These are phyloP conservation scores for Aspergillus cejpii DNA, from an alignment of 2,329 filamentous ascomycete genomes.

Conservation along the genomic window DNA sequence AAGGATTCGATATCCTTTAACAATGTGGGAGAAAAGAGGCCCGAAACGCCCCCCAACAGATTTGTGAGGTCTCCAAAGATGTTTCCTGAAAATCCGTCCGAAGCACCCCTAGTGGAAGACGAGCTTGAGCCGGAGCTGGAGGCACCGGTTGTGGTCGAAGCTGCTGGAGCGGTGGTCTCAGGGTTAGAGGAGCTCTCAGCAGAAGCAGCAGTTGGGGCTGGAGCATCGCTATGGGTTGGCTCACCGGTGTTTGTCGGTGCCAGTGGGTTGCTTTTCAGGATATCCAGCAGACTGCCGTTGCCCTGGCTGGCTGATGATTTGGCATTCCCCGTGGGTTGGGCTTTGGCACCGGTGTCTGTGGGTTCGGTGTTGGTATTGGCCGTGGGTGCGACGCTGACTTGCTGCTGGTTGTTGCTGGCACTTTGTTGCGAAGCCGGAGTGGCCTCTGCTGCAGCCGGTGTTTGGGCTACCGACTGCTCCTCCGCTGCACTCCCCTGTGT, in stretches of 20 bases:
- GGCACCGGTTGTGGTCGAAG: slow-evolving; percentile 1
- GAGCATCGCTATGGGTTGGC: neutral
- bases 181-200: neutral
- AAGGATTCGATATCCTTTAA: slow-evolving; percentile 30
- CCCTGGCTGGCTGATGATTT: neutral
- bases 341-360: neutral
- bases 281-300: neutral
- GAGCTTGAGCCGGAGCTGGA: slow-evolving; percentile 6
- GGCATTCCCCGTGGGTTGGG: neutral
- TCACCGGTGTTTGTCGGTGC: neutral
- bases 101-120: neutral
- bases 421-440: slow-evolving; percentile 4
- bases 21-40: slow-evolving; percentile 26
- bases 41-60: slow-evolving; percentile 29
- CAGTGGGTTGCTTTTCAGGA: neutral
- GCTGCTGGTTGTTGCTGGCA: slow-evolving; percentile 3
- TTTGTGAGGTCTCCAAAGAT: slow-evolving; percentile 21
- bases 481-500: slow-evolving; percentile 10
- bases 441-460: slow-evolving; percentile 5
- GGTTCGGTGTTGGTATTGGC: neutral
- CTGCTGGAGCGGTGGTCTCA: slow-evolving; percentile 2
- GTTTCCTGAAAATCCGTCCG: slow-evolving; percentile 12
- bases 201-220: neutral
- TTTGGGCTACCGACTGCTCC: slow-evolving; percentile 13
- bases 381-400: neutral